Base-by-base conservation (phyloP, 1,139 yeast genomes). In the Yamadazyma dushanensis region DNA sequence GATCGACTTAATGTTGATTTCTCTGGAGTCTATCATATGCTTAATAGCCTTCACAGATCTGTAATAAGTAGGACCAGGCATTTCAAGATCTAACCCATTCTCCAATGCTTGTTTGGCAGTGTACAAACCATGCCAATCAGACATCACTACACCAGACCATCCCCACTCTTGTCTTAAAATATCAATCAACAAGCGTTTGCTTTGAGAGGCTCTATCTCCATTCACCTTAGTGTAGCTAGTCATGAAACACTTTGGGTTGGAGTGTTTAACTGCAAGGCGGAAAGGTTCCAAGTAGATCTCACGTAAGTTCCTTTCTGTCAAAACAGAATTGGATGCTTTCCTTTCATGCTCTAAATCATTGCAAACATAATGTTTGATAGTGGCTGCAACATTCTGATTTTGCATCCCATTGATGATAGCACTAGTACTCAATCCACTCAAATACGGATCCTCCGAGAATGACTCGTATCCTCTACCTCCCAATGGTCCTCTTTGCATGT, bases 121-220 rank as follows among this genome's bases (percentile, higher is more conserved):
- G 47, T 75, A 77, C 7, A 70, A 64, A 31, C 85, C 85, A 50
- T 51, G 73, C 85, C 85, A 80, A 54, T 80, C 85, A 24, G 80
- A 71, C 78, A 79, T 76, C 21, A 71, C 57, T 36, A 70, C 53
- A 14, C 84, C 84, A 16, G 70, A 61, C 70, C 73, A 79, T 3
- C 47, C 46, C 58, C 57, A 55, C 36, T 55, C 59, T 23, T 46
- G 40, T 26, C 53, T 36, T 37, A 78, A 56, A 22, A 77, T 58
- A 22, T 71, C 74, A 11, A 64, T 54, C 21, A 78, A 50, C 15
- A 76, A 46, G 26, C 50, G 50, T 36, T 60, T 56, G 32, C 66
- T 62, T 43, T 77, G 74, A n/a, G 80, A 70, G 29, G 59, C 75
- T 49, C 76, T 81, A 26, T 53, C 67, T 16, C 83, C 84, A 44